Evolutionary conservation across 129 eudicot species (phyloP).

Genomic region (Heracleum sosnowskyi): DNA sequence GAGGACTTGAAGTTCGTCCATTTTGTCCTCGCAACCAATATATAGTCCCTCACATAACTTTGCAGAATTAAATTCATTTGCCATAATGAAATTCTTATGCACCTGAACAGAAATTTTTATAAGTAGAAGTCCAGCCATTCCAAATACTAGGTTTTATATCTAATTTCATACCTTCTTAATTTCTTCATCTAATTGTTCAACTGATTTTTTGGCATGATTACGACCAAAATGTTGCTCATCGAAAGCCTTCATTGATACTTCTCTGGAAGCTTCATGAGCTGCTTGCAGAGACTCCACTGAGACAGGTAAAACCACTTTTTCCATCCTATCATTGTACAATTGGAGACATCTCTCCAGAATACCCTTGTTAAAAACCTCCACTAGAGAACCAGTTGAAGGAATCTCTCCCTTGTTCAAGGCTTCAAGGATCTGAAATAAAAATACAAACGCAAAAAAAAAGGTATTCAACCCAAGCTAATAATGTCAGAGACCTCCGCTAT

Average conservation of each 20-base stretch:
- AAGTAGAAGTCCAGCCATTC: slow-evolving; percentile 2
- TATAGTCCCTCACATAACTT: slow-evolving; percentile 74
- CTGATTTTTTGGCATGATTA: slow-evolving; percentile 86
- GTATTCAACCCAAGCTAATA: background rate
- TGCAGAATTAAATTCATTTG: slow-evolving; percentile 73
- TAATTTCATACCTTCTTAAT: slow-evolving; percentile 54
- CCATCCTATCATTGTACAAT: slow-evolving; percentile 60
- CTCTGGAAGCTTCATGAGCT: slow-evolving; percentile 56
- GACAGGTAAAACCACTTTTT: slow-evolving; percentile 45
- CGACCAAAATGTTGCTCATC: slow-evolving; percentile 95
- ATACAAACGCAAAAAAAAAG: background rate
- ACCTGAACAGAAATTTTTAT: slow-evolving; percentile 39
- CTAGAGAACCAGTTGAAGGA: slow-evolving; percentile 96
- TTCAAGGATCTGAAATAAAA: slow-evolving; percentile 63
- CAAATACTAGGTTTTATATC: background rate
- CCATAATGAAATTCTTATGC: slow-evolving; percentile 52
- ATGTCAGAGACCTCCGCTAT: background rate
- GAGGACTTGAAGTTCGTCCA: slow-evolving; percentile 96
- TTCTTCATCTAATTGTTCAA: slow-evolving; percentile 61
- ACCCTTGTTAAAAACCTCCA: slow-evolving; percentile 90
- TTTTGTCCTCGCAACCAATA: slow-evolving; percentile 83
- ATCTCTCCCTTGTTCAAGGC: slow-evolving; percentile 98
- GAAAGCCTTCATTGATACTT: slow-evolving; percentile 52
- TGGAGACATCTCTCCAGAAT: slow-evolving; percentile 73
- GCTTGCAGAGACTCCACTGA: slow-evolving; percentile 37